phyloP scores from a whole-genome alignment of 768 basidiomycete genomes.

The Collybia mongolica region DNA sequence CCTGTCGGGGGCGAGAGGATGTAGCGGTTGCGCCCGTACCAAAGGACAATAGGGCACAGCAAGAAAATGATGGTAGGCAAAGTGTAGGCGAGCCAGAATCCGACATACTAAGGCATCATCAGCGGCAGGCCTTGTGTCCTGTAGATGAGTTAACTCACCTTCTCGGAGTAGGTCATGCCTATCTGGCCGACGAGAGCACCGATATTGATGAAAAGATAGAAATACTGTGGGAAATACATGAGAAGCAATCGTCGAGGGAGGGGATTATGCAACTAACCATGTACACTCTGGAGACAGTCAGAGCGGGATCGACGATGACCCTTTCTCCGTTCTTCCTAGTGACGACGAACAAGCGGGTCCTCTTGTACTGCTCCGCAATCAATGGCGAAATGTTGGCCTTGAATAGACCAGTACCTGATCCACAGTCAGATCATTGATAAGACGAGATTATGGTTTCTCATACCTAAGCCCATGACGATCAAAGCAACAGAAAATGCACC shows the following conservation, averaged over 20 bases:
- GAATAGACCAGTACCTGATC: constrained; percentile 62
- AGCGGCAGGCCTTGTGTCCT: not conserved
- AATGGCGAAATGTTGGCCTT: constrained; percentile 77
- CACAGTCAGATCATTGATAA: not conserved
- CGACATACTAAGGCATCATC: constrained; percentile 45
- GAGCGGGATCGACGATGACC: constrained; percentile 71
- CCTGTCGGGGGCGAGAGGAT: constrained; percentile 57
- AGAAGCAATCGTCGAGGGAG: not conserved
- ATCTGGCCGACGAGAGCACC: constrained; percentile 72
- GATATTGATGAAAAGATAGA: constrained; percentile 73
- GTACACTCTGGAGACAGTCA: constrained; percentile 71
- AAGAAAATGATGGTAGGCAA: constrained; percentile 65
- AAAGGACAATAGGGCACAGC: constrained; percentile 60
- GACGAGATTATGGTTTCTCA: constrained; percentile 1
- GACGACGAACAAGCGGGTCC: constrained; percentile 50
- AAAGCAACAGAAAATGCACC: constrained; percentile 59
- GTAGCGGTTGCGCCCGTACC: constrained; percentile 54
- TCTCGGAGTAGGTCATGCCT: constrained; percentile 65
- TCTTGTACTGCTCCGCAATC: constrained; percentile 72
- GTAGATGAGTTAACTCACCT: constrained; percentile 32
- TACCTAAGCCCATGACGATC: constrained; percentile 54
- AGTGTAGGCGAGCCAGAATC: constrained; percentile 65
- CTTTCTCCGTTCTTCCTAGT: constrained; percentile 57
- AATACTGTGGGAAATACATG: constrained; percentile 38
- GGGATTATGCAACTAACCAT: constrained; percentile 43